Evolutionary conservation across 1,139 yeast species (phyloP), one percentile per base, ranked within the genome.

Genomic region (Lipomyces yarrowii): DNA sequence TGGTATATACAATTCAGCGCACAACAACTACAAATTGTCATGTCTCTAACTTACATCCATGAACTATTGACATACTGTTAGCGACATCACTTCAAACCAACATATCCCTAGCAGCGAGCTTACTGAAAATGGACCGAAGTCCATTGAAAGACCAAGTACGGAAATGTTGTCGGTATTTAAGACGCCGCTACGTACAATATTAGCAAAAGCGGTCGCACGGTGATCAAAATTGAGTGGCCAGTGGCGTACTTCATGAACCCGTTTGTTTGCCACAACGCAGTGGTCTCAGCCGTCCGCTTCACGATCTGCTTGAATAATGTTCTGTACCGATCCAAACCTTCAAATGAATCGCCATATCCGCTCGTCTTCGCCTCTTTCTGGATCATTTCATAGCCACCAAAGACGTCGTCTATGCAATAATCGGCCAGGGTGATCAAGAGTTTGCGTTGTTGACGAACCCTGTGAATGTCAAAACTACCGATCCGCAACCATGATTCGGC

Each of bases 141-240:
- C 99, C 78, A 94, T 86, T 0, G 97, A 86, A 18, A 93, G 80
- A 0, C 99, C 99, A 57, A 89, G 75, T 7, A 94, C 82, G 0
- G 97, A 91, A 0, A 97, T 91, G 75, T 94, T 94, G 75, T 94
- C 99, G 0, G 98, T 93, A 75, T 94, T 94, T 67, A 94, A 80
- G 1, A 94, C 99, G 6, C 99, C 99, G 74, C 67, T 64, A 26
- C 3, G 23, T 21, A n/a, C n/a, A 2, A 15, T 8, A 8, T 42
- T 42, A 42, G 48, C 48, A 15, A n/a, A 42, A 8, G n/a, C 48
- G 30, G 30, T 6, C 23, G 21, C 18, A 11, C 2, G 8, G 35
- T 2, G n/a, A 52, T 18, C 21, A 13, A n/a, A 8, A 7, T 7
- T 30, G 30, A 33, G n/a, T n/a, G n/a, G n/a, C n/a, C 30, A 26